phyloP scores from a whole-genome alignment of 2,329 filamentous ascomycete genomes.

The Moelleriella libera region DNA sequence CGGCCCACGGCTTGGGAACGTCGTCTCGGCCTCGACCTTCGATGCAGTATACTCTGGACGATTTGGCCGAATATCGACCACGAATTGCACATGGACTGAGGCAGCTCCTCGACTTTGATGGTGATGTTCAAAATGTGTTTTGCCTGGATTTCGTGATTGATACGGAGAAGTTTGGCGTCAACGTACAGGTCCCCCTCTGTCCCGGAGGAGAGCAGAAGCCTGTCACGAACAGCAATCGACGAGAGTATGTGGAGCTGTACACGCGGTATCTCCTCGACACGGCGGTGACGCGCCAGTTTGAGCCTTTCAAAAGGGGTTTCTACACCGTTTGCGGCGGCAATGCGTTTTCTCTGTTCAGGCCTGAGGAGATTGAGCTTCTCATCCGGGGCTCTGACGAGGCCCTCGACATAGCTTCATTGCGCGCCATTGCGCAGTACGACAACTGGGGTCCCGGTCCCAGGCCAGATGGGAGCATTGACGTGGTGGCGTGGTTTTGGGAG shows the following conservation, averaged over 20 bases:
- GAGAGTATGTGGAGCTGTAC: conserved; percentile 79
- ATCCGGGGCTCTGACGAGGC: conserved; percentile 74
- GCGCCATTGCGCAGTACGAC: conserved; percentile 68
- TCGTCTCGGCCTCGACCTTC: conserved; percentile 41
- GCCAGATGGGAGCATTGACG: conserved; percentile 45
- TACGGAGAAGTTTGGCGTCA: conserved; percentile 61
- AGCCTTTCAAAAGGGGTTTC: conserved; percentile 88
- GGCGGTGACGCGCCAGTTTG: conserved; percentile 68
- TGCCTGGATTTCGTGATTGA: conserved; percentile 71
- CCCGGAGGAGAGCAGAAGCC: conserved; percentile 56
- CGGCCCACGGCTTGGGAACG: conserved; percentile 39
- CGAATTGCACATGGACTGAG: conserved; percentile 60
- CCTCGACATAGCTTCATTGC: conserved; percentile 63
- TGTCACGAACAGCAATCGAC: conserved; percentile 73
- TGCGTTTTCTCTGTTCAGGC: conserved; percentile 71
- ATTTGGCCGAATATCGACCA: conserved; percentile 72
- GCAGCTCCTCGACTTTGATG: conserved; percentile 68
- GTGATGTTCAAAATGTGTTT: conserved; percentile 68
- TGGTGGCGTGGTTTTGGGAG: conserved; percentile 81
- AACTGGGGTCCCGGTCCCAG: conserved; percentile 50
- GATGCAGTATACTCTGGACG: conserved; percentile 65
- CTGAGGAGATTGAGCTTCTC: conserved; percentile 83
- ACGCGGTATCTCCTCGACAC: conserved; percentile 68
- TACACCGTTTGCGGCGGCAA: conserved; percentile 86
- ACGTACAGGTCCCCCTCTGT: conserved; percentile 55